Base-by-base conservation (phyloP, 2,329 filamentous ascomycete species). In the Phialocephala sp. region DNA sequence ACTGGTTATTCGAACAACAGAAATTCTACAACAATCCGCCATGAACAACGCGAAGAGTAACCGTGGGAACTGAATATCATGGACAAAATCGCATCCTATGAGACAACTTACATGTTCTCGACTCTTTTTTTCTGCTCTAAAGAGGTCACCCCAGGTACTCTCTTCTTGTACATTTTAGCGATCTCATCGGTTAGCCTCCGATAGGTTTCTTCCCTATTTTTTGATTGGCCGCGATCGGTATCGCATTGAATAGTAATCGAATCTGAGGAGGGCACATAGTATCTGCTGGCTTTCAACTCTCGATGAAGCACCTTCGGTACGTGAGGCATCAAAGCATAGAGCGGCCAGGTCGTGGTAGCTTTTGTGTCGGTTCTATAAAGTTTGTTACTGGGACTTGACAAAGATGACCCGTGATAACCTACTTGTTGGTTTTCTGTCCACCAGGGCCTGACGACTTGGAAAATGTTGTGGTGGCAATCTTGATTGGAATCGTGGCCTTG, bases 91-190 rank as follows among this genome's bases (percentile, higher is more conserved):
- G 60, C 41, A 41, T 15, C 22, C 58, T 55, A 11, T 32, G 12
- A 54, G 32, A 14, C 5, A 54, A 35, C 75, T 73, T 73, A 77
- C 76, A 76, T 56, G 35, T 71, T 79, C 47, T 84, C 82, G 59
- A 86, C 82, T 57, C 82, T 81, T 68, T 83, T 80, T 66, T 81
- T 83, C 67, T 87, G 82, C 74, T 83, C 85, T 77, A 81, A 80
- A 71, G 85, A 68, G 4, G 75, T 75, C 5, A 72, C 61, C 0
- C 75, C 75, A 1, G 75, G 76, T 11, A 77, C 69, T 8, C 45
- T 67, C 15, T 63, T 66, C 55, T 69, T 72, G 47, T 74, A 75
- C 4, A 76, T 71, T 9, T 64, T 57, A 22, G 59, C 66, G 39
- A 77, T 71, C 60, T 76, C 72, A 1, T 74, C 68, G 61, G 64